Evolutionary conservation across 225 moss, liverwort and hornwort genomes (phyloP).

Genomic region (Pseudoscleropodium purum): DNA sequence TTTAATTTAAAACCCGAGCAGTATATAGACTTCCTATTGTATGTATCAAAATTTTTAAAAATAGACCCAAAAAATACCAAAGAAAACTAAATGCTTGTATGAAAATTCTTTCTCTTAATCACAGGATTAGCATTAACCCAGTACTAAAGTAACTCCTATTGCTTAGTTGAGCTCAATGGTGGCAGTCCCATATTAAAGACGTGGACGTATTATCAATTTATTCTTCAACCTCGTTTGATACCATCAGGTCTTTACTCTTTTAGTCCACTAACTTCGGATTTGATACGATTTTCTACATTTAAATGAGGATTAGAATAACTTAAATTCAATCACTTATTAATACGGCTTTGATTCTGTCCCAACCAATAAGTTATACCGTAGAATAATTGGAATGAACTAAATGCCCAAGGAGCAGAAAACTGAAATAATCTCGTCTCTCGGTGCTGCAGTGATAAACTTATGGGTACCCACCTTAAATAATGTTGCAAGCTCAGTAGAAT

Average conservation of each 20-base stretch:
- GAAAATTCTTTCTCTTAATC: background rate
- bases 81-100: background rate
- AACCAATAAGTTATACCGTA: background rate
- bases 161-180: background rate
- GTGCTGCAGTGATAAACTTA: background rate
- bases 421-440: background rate
- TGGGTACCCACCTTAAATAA: no score
- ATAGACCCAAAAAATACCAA: no score
- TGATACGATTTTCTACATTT: constrained; percentile 1
- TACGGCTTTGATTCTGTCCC: background rate
- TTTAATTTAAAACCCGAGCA: no score
- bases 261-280: background rate
- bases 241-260: background rate
- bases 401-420: background rate
- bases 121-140: background rate
- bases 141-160: background rate
- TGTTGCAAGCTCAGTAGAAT: background rate
- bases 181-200: background rate
- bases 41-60: no score
- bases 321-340: background rate
- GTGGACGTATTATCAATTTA: background rate
- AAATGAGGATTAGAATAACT: background rate
- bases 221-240: background rate
- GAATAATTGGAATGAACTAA: background rate
- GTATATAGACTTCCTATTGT: no score